Evolutionary conservation across 129 eudicot species (phyloP), one percentile per base, ranked within the genome.

Genomic region (carrot (Daucus carota)): DNA sequence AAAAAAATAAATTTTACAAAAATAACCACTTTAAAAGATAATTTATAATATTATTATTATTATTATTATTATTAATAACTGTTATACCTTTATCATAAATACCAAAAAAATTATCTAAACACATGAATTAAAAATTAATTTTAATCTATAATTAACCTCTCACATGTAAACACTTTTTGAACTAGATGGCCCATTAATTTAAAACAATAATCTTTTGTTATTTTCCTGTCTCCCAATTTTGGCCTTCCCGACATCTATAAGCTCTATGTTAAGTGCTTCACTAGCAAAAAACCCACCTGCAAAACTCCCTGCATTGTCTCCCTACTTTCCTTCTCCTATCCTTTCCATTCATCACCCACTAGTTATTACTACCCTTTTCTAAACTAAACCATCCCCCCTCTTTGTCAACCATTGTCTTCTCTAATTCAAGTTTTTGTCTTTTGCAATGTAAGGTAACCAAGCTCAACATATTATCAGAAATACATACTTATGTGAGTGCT

Each of bases 201-300:
- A 65, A 67, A 67, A 16, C 15, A 33, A 67, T 29, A 34, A 34
- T 31, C 24, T 13, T 63, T 29, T 63, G 38, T 63, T 15, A 13
- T 31, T 63, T 10, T 29, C 38, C 22, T 29, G 0, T 62, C 68
- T 63, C 70, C 38, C 70, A 12, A 63, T 63, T 63, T 63, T 40
- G 78, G 78, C 75, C 81, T 84, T 80, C 86, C 72, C 82, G 77
- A 75, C 88, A 77, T 59, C 82, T 84, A 86, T 88, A 90, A 90
- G 76, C 92, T 82, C 89, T 34, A 72, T 87, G 87, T 77, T 87
- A 78, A 85, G 83, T 79, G 72, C 79, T 75, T 78, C 90, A 83
- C 83, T 81, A 76, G 78, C 75, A 70, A 85, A 82, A 79, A 87
- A 80, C 13, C 31, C 85, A 76, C 88, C 85, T 85, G 76, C 89